phyloP scores from a whole-genome alignment of 2,329 filamentous ascomycete genomes.

The Kalaharituber pfeilii region DNA sequence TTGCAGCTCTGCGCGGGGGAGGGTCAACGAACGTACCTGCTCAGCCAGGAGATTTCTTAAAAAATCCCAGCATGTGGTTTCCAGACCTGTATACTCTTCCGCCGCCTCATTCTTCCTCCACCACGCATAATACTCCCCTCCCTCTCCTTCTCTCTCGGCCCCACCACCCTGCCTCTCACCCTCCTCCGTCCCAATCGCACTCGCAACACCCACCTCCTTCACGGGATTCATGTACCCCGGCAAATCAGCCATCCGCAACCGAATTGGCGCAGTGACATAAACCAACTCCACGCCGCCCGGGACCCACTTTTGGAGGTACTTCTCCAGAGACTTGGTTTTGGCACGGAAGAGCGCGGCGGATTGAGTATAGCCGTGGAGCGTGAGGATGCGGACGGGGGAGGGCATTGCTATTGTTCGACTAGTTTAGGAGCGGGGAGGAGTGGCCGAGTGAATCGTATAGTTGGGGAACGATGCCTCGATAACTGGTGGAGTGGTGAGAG shows the following conservation, averaged over 20 bases:
- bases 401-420: too few species aligned
- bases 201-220: not conserved
- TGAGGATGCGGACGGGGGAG: slow-evolving; percentile 11
- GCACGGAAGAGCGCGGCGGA: slow-evolving; percentile 45
- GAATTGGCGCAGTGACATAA: slow-evolving; percentile 34
- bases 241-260: slow-evolving; percentile 32
- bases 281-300: slow-evolving; percentile 26
- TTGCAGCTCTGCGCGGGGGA: too few species aligned
- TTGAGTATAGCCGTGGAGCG: slow-evolving; percentile 42
- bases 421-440: too few species aligned
- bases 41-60: slow-evolving; percentile 17
- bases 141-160: too few species aligned
- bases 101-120: slow-evolving; percentile 35
- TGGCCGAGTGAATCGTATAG: too few species aligned
- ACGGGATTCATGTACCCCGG: slow-evolving; percentile 28
- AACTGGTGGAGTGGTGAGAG: too few species aligned
- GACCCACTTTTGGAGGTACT: slow-evolving; percentile 42
- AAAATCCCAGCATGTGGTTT: slow-evolving; percentile 16
- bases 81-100: slow-evolving; percentile 16
- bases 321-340: slow-evolving; percentile 48
- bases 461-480: too few species aligned
- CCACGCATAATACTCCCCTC: slow-evolving; percentile 43
- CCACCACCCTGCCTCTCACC: too few species aligned
- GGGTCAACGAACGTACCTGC: slow-evolving; percentile 12
- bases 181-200: not conserved